Evolutionary conservation across 371 early-diverging fungal species (phyloP).

Genomic region (Mortierella sp.): DNA sequence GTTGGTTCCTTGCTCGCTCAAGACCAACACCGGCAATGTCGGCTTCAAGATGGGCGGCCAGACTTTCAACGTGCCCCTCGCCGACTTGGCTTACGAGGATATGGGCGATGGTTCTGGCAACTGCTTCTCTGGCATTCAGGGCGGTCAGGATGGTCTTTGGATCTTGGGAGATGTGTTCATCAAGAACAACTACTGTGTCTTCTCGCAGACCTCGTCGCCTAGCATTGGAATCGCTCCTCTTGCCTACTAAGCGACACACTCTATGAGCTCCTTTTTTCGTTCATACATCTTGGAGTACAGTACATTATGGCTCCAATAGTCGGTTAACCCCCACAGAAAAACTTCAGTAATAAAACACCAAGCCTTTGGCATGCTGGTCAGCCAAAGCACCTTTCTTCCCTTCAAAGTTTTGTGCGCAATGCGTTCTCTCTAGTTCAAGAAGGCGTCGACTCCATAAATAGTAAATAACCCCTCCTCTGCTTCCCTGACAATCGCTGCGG

Average conservation of each 20-base stretch:
- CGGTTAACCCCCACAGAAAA: neutral
- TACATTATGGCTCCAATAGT: neutral
- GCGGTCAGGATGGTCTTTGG: constrained; percentile 42
- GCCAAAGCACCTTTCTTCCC: neutral
- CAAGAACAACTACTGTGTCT: constrained; percentile 65
- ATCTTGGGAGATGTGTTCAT: constrained; percentile 66
- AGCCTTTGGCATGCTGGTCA: constrained; percentile 1
- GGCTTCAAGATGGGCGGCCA: constrained; percentile 40
- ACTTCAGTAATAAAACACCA: neutral
- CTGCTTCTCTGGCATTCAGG: constrained; percentile 52
- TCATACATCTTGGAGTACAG: neutral
- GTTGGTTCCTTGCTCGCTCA: constrained; percentile 42
- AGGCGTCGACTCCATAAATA: neutral
- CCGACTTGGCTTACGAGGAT: constrained; percentile 40
- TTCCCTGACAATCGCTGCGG: no score
- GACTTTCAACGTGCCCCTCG: constrained; percentile 38
- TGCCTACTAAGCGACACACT: neutral
- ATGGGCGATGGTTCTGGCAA: constrained; percentile 30
- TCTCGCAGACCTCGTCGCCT: constrained; percentile 42
- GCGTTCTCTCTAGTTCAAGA: neutral
- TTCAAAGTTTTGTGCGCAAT: neutral
- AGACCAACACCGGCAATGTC: constrained; percentile 23
- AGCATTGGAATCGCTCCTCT: constrained; percentile 48
- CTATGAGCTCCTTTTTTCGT: neutral
- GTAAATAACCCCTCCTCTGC: neutral